phyloP scores from a whole-genome alignment of 352 stramenopile genomes.

The Globisporangium polare region DNA sequence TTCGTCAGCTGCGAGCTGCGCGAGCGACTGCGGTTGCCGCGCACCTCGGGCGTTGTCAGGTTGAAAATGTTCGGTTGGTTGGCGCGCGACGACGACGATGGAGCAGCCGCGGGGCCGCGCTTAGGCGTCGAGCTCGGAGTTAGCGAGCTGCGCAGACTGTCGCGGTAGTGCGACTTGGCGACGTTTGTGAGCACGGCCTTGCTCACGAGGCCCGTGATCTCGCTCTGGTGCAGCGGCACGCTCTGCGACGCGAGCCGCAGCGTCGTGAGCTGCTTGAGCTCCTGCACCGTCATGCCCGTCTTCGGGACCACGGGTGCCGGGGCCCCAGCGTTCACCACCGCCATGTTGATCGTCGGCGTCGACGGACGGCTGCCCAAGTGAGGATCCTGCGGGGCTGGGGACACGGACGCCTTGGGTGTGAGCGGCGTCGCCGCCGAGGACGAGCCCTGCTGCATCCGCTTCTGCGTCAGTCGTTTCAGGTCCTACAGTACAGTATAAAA shows the following conservation, averaged over 20 bases:
- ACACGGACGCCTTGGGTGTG: conserved; percentile 38
- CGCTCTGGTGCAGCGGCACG: conserved; percentile 48
- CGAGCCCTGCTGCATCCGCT: conserved; percentile 70
- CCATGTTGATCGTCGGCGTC: conserved; percentile 66
- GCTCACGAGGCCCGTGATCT: conserved; percentile 69
- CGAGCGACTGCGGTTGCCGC: conserved; percentile 49
- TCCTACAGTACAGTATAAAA: conserved; percentile 25
- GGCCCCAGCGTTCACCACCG: conserved; percentile 35
- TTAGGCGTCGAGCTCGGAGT: conserved; percentile 53
- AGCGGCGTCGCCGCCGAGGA: conserved; percentile 1
- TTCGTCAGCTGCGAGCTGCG: conserved; percentile 43
- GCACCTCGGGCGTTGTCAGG: conserved; percentile 27
- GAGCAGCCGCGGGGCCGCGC: conserved; percentile 14
- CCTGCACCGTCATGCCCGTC: conserved; percentile 82
- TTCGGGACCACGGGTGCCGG: conserved; percentile 52
- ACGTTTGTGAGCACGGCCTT: conserved; percentile 73
- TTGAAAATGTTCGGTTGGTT: conserved; percentile 19
- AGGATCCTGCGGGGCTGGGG: conserved; percentile 10
- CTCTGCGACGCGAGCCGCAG: conserved; percentile 74
- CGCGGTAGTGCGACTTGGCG: conserved; percentile 77
- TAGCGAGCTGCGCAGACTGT: conserved; percentile 52
- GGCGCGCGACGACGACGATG: background rate
- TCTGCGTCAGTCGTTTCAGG: conserved; percentile 81
- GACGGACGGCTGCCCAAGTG: conserved; percentile 29
- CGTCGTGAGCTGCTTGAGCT: conserved; percentile 83